Evolutionary conservation across 139 green algal species (phyloP), one percentile per base, ranked within the genome.

Genomic region (Tetradesmus obliquus): DNA sequence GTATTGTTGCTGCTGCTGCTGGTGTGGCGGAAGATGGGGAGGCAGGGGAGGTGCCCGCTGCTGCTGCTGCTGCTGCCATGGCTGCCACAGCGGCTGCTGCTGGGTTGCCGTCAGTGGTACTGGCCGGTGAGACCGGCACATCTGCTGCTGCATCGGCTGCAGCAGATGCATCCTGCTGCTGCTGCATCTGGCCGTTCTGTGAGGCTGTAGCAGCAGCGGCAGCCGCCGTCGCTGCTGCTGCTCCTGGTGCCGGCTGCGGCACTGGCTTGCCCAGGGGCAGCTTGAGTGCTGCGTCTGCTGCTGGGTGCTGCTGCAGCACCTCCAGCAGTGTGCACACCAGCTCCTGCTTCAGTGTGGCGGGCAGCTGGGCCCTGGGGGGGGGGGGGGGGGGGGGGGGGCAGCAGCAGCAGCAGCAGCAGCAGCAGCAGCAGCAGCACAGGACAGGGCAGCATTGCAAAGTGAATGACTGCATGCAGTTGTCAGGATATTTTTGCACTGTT

Each of bases 341-440:
- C 90, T 93, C 90, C 72, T 93, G 90, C 84, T 93, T 93, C 13
- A 93, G 84, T 8, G 90, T 90, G 10, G 84, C 76, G 3, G 90
- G 90, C 45, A 90, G 84, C 69, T 79, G 82, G 2, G 82, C 69
- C 66, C 89, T 89, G 79, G 17, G 12, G 76, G 71, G 9, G 20
- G n/a, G n/a, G n/a, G n/a, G n/a, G n/a, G n/a, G n/a, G n/a, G n/a
- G n/a, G n/a, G n/a, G n/a, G n/a, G n/a, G n/a, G 32, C 32, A 45
- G 32, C 32, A 45, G 32, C 32, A 45, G 32, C 32, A 45, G 32
- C 32, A 45, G 32, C 32, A 45, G 32, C 32, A 45, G 32, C 32
- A 45, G 32, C 32, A 45, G 32, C 32, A 45, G 32, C 0, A 0
- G 32, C 32, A 45, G 32, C 32, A 45, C 32, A 45, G 32, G 32